phyloP scores from a whole-genome alignment of 768 basidiomycete species.

The Naganishia randhawae region DNA sequence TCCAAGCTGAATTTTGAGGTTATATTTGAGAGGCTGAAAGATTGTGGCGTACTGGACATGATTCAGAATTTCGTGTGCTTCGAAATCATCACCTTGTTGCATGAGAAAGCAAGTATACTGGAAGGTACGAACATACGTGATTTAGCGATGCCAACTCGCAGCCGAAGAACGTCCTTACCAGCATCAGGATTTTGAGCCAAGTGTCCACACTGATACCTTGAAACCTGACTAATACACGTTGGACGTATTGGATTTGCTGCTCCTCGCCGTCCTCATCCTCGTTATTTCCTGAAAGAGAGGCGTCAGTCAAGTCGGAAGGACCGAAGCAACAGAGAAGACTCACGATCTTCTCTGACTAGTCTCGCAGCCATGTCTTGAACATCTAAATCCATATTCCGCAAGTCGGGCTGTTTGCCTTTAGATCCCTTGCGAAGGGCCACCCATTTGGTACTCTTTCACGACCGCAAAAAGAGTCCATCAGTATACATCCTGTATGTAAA shows the following conservation, averaged over 20 bases:
- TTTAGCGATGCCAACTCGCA: neutral
- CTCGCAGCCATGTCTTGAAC: constrained; percentile 20
- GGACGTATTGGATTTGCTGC: constrained; percentile 23
- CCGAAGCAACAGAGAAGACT: neutral
- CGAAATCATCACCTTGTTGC: constrained; percentile 45
- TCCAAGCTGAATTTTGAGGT: constrained; percentile 64
- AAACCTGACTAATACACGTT: constrained; percentile 61
- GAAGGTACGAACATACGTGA: neutral
- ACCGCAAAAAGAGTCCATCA: neutral
- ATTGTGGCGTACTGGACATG: constrained; percentile 42
- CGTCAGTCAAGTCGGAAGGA: neutral
- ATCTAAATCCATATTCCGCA: constrained; percentile 17
- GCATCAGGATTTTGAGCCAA: constrained; percentile 80
- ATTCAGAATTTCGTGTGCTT: constrained; percentile 46
- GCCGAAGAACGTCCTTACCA: constrained; percentile 57
- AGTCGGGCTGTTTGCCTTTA: constrained; percentile 2
- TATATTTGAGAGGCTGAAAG: constrained; percentile 26
- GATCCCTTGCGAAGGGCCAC: constrained; percentile 4
- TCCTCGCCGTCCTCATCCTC: constrained; percentile 35
- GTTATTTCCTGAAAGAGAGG: neutral
- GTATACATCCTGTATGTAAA: neutral
- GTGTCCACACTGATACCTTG: constrained; percentile 76
- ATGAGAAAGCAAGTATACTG: constrained; percentile 50
- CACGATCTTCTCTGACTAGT: constrained; percentile 11
- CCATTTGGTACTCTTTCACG: constrained; percentile 15